These are phyloP conservation scores for Ambrosia artemisiifolia DNA, from an alignment of 129 eudicot genomes.

Conservation along the genomic window DNA sequence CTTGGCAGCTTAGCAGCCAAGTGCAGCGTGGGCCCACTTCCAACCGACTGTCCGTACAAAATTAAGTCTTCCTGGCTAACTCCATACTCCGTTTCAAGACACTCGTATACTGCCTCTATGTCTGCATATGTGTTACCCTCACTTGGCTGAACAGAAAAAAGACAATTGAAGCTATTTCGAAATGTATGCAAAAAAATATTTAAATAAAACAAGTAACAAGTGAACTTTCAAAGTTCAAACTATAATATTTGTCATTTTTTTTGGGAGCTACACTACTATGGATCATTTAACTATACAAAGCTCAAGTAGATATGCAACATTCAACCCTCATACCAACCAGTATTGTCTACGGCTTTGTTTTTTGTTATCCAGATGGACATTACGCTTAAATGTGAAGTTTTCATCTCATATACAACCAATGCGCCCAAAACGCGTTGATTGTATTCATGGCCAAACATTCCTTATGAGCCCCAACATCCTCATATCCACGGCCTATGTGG, in stretches of 20 bases:
- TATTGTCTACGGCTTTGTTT: too few species aligned
- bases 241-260: too few species aligned
- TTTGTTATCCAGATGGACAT: too few species aligned
- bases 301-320: background rate
- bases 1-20: conserved; percentile 88
- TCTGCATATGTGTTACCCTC: conserved; percentile 92
- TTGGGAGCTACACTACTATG: background rate
- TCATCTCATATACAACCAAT: too few species aligned
- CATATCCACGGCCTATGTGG: too few species aligned
- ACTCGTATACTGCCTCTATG: conserved; percentile 93
- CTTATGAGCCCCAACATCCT: too few species aligned
- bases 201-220: too few species aligned
- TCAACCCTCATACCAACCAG: too few species aligned
- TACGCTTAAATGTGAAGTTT: too few species aligned
- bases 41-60: conserved; percentile 92
- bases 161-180: background rate
- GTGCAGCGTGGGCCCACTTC: conserved; percentile 96
- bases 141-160: conserved; percentile 59
- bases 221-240: too few species aligned
- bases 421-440: too few species aligned
- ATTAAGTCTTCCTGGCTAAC: conserved; percentile 85
- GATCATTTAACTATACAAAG: conserved; percentile 5
- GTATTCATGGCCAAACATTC: too few species aligned
- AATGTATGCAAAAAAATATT: background rate
- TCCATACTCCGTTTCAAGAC: conserved; percentile 90